phyloP scores from a whole-genome alignment of 2,329 filamentous ascomycete genomes.

The Talaromyces amestolkiae region DNA sequence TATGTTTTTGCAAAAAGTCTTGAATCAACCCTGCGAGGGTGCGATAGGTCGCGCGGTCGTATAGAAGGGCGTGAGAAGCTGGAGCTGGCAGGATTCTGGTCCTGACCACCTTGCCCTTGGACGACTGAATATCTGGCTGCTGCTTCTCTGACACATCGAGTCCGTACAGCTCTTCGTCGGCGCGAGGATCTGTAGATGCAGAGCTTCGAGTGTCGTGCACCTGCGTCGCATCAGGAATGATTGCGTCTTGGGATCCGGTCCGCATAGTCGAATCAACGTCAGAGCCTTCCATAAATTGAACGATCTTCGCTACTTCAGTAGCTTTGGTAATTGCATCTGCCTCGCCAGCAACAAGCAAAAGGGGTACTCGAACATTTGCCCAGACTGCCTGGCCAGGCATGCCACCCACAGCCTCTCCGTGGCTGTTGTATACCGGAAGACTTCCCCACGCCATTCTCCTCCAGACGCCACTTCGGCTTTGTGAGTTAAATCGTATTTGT shows the following conservation, averaged over 20 bases:
- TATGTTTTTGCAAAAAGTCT: slow-evolving; percentile 71
- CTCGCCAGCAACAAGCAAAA: slow-evolving; percentile 76
- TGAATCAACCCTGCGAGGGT: slow-evolving; percentile 77
- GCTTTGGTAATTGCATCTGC: slow-evolving; percentile 74
- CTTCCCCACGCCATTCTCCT: slow-evolving; percentile 74
- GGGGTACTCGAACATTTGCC: slow-evolving; percentile 68
- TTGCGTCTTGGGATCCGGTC: slow-evolving; percentile 24
- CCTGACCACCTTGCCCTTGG: slow-evolving; percentile 53
- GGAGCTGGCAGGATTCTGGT: slow-evolving; percentile 70
- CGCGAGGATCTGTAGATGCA: slow-evolving; percentile 20
- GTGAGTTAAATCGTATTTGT: slow-evolving; percentile 62
- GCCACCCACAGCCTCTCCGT: slow-evolving; percentile 57
- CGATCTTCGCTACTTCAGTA: slow-evolving; percentile 67
- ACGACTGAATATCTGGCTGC: slow-evolving; percentile 19
- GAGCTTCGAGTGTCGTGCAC: slow-evolving; percentile 27
- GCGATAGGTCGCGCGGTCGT: slow-evolving; percentile 71
- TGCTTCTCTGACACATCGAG: slow-evolving; percentile 21
- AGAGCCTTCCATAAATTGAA: slow-evolving; percentile 38
- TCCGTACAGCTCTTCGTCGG: slow-evolving; percentile 31
- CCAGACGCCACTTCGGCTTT: slow-evolving; percentile 80
- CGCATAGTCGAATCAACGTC: slow-evolving; percentile 28
- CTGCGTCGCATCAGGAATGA: slow-evolving; percentile 33
- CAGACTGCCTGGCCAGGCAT: slow-evolving; percentile 69
- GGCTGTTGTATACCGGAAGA: slow-evolving; percentile 58
- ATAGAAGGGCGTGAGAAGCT: slow-evolving; percentile 80